Base-by-base conservation (phyloP, 1,284 basidiomycete species). In the Xerocomus nothofagi region DNA sequence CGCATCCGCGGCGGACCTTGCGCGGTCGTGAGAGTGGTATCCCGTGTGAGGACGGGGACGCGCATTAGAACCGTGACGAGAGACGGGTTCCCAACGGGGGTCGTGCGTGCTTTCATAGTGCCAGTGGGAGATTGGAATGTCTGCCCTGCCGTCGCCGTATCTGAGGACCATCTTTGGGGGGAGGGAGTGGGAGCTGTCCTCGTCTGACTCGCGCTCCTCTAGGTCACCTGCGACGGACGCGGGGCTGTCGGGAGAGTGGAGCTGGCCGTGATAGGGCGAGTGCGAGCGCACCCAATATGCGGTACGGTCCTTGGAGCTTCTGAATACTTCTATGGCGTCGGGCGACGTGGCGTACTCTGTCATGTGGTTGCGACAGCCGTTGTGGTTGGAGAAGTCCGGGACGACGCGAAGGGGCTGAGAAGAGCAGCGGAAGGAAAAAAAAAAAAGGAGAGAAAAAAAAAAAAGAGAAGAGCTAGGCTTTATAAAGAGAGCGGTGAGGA, bases 151-250 rank as follows among this genome's bases (percentile, higher is more conserved):
- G 60, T 85, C 79, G n/a, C 71, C 72, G 60, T 81, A 88, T 50
- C 78, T 77, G 54, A 88, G 68, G 52, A 86, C 69, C 82, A 88
- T 86, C 57, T 78, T 81, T 6, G 86, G 86, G 3, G 86, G 86
- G 7, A 81, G 55, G 0, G 85, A 88, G 59, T 77, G 75, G n/a
- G 75, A 72, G 65, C 83, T 87, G 57, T 75, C 81, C 0, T 73
- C 76, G 53, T 86, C 85, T 18, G 84, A 86, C 12, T 75, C 70
- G 53, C 57, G 71, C 57, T 73, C 72, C 14, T 71, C 72, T 21
- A 75, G 71, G 40, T 77, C 77, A 44, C 58, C 70, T 50, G 67
- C 57, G 40, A 75, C 70, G 20, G 81, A 77, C 3, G 83, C 84
- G 3, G 83, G 76, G 20, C 71, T 68, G 38, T 82, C 84, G 17